Evolutionary conservation across 257 asterid genomes (phyloP).

Genomic region (Nicotiana benthamiana): DNA sequence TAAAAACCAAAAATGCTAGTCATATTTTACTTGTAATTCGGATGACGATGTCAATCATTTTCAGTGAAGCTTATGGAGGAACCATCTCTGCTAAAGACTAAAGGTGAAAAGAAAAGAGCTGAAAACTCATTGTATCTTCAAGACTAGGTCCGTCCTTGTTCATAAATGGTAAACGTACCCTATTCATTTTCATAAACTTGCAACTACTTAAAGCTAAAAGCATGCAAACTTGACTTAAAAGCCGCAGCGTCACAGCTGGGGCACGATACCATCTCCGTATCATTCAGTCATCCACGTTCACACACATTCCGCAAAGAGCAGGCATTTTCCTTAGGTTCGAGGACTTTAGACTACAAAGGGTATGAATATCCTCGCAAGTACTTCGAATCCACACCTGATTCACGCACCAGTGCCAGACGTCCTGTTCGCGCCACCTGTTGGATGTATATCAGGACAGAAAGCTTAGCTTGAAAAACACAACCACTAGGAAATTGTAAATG

Average conservation of each 20-base stretch:
- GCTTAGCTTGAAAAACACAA: not conserved
- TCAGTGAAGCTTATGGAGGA: not conserved
- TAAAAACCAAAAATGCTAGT: not conserved
- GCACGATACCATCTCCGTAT: not conserved
- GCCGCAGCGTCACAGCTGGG: not conserved
- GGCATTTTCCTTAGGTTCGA: not conserved
- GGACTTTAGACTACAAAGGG: constrained; percentile 33
- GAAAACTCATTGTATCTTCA: not conserved
- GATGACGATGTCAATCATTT: not conserved
- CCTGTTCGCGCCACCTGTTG: constrained; percentile 89
- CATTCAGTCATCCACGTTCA: not conserved
- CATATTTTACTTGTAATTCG: not conserved
- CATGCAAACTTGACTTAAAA: not conserved
- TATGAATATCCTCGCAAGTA: constrained; percentile 78
- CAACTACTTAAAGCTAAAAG: not conserved
- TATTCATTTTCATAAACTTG: not conserved
- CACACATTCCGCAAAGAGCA: not conserved
- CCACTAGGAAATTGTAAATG: not conserved
- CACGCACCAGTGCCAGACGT: constrained; percentile 69
- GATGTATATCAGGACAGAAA: not conserved
- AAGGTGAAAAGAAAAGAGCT: not conserved
- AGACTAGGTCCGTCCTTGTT: not conserved
- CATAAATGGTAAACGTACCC: not conserved
- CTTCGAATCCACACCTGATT: constrained; percentile 84
- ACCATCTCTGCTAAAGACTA: not conserved